Evolutionary conservation across 225 moss, liverwort and hornwort species (phyloP).

Genomic region (Anthoceros angustus): DNA sequence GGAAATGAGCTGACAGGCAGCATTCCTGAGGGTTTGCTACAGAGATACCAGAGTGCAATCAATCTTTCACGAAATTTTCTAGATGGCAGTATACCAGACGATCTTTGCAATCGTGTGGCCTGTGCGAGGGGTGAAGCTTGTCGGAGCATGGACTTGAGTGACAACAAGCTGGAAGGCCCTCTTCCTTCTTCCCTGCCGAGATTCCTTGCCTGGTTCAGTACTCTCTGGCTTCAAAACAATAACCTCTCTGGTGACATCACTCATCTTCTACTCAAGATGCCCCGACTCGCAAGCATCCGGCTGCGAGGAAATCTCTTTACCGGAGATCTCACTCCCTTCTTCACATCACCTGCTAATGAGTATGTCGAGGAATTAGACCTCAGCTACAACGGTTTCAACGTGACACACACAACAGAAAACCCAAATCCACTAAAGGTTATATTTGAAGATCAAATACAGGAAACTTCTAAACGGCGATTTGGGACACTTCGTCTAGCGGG

Average conservation of each 20-base stretch:
- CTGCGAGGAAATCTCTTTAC: conserved; percentile 4
- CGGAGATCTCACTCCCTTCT: conserved; percentile 4
- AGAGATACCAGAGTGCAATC: too few species aligned
- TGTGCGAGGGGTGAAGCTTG: background rate
- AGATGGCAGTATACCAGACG: background rate
- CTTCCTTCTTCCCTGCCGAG: background rate
- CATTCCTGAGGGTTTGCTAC: background rate
- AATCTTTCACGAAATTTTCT: conserved; percentile 7
- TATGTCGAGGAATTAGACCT: background rate
- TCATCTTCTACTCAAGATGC: background rate
- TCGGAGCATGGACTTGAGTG: conserved; percentile 4
- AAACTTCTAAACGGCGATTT: background rate
- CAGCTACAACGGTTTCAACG: conserved; percentile 6
- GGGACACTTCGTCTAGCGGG: conserved; percentile 1
- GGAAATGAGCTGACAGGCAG: background rate
- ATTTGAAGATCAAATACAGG: background rate
- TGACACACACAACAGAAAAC: background rate
- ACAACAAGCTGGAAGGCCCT: conserved; percentile 6
- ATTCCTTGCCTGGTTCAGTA: background rate
- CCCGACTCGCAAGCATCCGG: background rate
- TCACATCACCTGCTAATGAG: too few species aligned
- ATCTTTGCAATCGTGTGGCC: background rate
- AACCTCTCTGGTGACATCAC: background rate
- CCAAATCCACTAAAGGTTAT: background rate
- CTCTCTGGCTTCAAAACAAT: background rate